A percentile compares a stretch with the other conserved stretches of the same genome.
phyloP scores from a whole-genome alignment of 2,329 filamentous ascomycete genomes.

The Diaporthe helianthi region DNA sequence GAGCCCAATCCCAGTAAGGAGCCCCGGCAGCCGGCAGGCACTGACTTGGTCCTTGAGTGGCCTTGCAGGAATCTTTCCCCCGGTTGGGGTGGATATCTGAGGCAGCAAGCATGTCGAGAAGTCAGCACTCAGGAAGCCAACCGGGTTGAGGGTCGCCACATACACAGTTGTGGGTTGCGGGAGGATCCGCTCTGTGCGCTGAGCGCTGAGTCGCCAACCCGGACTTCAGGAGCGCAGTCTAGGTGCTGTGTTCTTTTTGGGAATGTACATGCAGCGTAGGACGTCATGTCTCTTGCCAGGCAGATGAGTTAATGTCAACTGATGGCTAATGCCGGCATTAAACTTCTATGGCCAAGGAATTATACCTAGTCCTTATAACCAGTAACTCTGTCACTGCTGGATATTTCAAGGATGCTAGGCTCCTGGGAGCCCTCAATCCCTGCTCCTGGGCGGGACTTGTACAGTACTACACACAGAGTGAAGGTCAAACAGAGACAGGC shows the following conservation, averaged over 20 bases:
- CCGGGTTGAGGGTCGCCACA: slow-evolving; percentile 6
- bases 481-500: not conserved
- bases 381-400: not conserved
- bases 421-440: not conserved
- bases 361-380: not conserved
- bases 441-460: slow-evolving; percentile 6
- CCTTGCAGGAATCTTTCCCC: not conserved
- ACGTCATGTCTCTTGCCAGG: not conserved
- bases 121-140: not conserved
- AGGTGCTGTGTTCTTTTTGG: not conserved
- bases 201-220: slow-evolving; percentile 10
- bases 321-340: not conserved
- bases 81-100: not conserved
- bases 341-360: not conserved
- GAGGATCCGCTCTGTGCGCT: slow-evolving; percentile 13
- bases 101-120: not conserved
- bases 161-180: slow-evolving; percentile 22
- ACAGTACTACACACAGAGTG: too few species aligned
- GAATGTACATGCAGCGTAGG: not conserved
- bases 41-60: not conserved
- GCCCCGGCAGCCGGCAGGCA: not conserved
- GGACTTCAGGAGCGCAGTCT: not conserved
- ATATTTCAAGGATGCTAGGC: not conserved
- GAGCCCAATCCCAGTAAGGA: not conserved
- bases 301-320: not conserved